Percentiles rank a stretch among this genome's conserved stretches.
Evolutionary conservation across 495 filamentous ascomycete species (phyloP).

Genomic region (Aspergillus coremiiformis): DNA sequence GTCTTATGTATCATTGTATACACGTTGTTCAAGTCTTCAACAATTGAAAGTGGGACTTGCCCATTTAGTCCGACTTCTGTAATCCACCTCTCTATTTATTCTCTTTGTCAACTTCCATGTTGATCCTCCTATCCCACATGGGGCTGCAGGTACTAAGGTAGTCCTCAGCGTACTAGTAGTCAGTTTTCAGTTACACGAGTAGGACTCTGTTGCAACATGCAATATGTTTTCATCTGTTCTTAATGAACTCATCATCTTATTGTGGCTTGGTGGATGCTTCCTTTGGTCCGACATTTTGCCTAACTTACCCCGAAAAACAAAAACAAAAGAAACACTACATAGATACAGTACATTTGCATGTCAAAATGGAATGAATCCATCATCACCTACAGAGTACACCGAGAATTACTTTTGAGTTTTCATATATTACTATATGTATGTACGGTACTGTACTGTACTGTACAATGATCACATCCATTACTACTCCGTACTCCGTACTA

Average conservation of each 20-base stretch:
- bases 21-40: background rate
- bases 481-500: background rate
- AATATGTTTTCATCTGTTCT: background rate
- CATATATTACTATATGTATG: background rate
- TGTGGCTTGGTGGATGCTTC: background rate
- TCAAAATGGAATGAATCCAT: too few relatives aligned
- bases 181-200: too few relatives aligned
- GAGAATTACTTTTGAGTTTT: background rate
- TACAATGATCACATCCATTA: background rate
- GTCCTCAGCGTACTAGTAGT: background rate
- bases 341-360: too few relatives aligned
- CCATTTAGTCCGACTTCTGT: background rate
- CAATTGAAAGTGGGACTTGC: too few relatives aligned
- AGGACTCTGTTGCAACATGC: background rate
- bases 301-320: conserved; percentile 18
- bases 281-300: conserved; percentile 6
- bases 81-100: background rate
- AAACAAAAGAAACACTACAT: background rate
- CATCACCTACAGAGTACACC: too few relatives aligned
- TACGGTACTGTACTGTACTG: too few relatives aligned
- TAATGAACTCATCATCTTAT: background rate
- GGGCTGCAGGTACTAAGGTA: background rate
- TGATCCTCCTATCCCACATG: too few relatives aligned
- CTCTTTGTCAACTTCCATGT: background rate
- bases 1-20: background rate